Evolutionary conservation across 139 green algal species (phyloP), one percentile per base, ranked within the genome.

Genomic region (Nannochloris sp.): DNA sequence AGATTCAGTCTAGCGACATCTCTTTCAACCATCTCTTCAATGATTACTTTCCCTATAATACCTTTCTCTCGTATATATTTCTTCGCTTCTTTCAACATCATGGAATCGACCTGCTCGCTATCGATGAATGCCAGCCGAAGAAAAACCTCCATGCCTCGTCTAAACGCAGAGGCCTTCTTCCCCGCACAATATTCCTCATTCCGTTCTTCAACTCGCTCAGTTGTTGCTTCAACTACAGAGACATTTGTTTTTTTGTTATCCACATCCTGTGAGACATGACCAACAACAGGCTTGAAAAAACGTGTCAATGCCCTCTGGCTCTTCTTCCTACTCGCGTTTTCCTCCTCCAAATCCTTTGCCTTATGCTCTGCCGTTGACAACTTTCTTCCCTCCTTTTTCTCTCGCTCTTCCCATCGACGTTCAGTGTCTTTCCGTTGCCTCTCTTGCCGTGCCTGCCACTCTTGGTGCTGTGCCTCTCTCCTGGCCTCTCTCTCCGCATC

Each of bases 1-100:
- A 50, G 14, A 18, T 50, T n/a, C 44, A 50, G 16, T 50, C 16
- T 49, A n/a, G 44, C 44, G 0, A 50, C 44, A 50, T 50, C 16
- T 14, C 44, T 18, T 18, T 19, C 44, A 50, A 50, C 44, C 27
- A 29, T 29, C 44, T 50, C 44, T 50, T 50, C 44, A 18, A 50
- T 50, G 4, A 14, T 50, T n/a, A 50, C 44, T 50, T 50, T 50
- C 44, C 44, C 44, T 50, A 50, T 50, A 50, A 50, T 50, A 50
- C 44, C 44, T 18, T 18, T 5, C 5, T 50, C 3, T 50, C 16
- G 3, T 18, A 50, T 50, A 19, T 50, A 19, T 18, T 50, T 50
- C 16, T 50, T 15, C 16, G 44, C 44, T 0, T 50, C 44, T 49
- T 50, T 50, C 15, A n/a, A 15, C 16, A 15, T 15, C 14, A 15